Base-by-base conservation (phyloP, 2,329 filamentous ascomycete genomes). In the Cordyceps javanica region DNA sequence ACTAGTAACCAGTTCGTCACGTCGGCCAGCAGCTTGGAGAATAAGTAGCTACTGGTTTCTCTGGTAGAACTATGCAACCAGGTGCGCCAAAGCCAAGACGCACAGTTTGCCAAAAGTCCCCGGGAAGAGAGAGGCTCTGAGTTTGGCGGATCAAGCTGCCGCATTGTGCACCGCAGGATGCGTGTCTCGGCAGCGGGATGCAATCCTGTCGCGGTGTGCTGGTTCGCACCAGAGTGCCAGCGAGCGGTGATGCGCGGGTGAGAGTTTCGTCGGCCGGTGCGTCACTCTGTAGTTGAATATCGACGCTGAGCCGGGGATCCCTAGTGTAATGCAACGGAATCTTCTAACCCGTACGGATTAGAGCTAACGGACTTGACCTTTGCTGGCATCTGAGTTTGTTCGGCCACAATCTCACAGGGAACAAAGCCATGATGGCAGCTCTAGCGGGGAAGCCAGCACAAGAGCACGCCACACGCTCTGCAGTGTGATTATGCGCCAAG, bases 401-500 rank as follows among this genome's bases (percentile, higher is more conserved):
- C n/a, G 45, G 14, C 30, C 30, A 16, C 3, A 32, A 10, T 49
- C 28, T 49, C 19, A 49, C 32, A n/a, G n/a, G n/a, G n/a, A n/a
- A n/a, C n/a, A n/a, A n/a, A n/a, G n/a, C n/a, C n/a, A n/a, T n/a
- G n/a, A n/a, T n/a, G n/a, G n/a, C n/a, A n/a, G n/a, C n/a, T n/a
- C n/a, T n/a, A n/a, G n/a, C n/a, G n/a, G n/a, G n/a, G n/a, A n/a
- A n/a, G n/a, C n/a, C n/a, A n/a, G 45, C 28, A n/a, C 36, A 39
- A 41, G n/a, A 19, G 38, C 38, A 21, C 38, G 38, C 34, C 11
- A 34, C 51, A 54, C 19, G 11, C 14, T 10, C 28, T 45, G 39
- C 51, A 26, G 30, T 36, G 51, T 54, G 51, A 54, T 45, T 45
- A 36, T 54, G 51, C 51, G 45, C 28, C 30, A 16, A 51, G 10